Conservation (phyloP, 1,284 basidiomycete genomes). For the Cryptococcus sp. region DNA sequence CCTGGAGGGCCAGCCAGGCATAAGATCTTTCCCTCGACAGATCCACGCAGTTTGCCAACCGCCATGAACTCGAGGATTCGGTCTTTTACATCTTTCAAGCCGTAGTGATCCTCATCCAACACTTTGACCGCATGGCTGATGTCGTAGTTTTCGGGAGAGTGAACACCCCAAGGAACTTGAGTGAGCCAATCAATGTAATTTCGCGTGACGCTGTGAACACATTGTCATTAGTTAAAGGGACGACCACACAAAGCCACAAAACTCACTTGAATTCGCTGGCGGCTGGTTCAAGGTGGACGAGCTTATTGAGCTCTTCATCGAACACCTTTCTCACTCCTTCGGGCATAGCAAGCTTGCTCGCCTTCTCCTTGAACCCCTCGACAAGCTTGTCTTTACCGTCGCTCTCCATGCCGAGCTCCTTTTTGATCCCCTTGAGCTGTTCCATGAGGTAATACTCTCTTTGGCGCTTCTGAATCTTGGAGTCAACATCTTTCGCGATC, state of each 20-base stretch:
- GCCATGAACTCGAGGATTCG: slow-evolving; percentile 98
- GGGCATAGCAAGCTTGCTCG: slow-evolving; percentile 85
- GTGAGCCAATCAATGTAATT: slow-evolving; percentile 97
- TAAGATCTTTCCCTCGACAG: slow-evolving; percentile 97
- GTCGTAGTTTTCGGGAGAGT: slow-evolving; percentile 91
- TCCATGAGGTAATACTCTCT: slow-evolving; percentile 98
- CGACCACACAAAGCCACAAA: background rate
- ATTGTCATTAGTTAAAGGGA: too few relatives aligned
- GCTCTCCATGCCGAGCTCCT: slow-evolving; percentile 87
- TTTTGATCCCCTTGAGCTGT: slow-evolving; percentile 98
- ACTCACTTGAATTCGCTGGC: slow-evolving; percentile 81
- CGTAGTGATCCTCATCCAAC: slow-evolving; percentile 95
- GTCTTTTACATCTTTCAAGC: slow-evolving; percentile 92
- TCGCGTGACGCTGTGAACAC: slow-evolving; percentile 71
- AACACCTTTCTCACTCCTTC: slow-evolving; percentile 90
- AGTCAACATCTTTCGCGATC: slow-evolving; percentile 91
- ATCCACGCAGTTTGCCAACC: slow-evolving; percentile 93
- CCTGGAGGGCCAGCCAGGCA: slow-evolving; percentile 96
- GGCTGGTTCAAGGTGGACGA: slow-evolving; percentile 86
- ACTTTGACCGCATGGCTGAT: slow-evolving; percentile 82
- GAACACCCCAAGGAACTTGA: slow-evolving; percentile 94
- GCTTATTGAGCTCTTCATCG: slow-evolving; percentile 93
- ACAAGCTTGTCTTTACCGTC: slow-evolving; percentile 98
- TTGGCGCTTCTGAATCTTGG: slow-evolving; percentile 95
- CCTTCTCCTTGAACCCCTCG: slow-evolving; percentile 93